Percentiles rank a stretch among this genome's conserved stretches.
Evolutionary conservation across 2,329 filamentous ascomycete species (phyloP).

Genomic region (Cladophialophora immunda): DNA sequence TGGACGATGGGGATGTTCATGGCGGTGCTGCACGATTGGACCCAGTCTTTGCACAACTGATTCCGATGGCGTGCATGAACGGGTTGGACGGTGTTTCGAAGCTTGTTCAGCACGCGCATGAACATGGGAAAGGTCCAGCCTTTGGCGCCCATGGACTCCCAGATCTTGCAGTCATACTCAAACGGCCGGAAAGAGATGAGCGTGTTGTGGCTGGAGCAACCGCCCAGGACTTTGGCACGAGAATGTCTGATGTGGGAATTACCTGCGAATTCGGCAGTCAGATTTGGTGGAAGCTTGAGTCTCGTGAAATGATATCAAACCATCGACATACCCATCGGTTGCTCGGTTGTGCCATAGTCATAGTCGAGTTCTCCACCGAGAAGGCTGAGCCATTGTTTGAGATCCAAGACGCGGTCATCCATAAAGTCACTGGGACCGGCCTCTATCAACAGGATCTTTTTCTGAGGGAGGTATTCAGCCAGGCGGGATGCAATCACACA

Average conservation of each 20-base stretch:
- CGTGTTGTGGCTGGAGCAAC: constrained; percentile 93
- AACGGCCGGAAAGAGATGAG: constrained; percentile 93
- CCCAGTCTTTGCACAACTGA: constrained; percentile 91
- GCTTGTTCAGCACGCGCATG: constrained; percentile 80
- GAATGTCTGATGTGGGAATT: constrained; percentile 94
- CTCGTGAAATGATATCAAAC: neutral
- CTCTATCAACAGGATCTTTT: constrained; percentile 83
- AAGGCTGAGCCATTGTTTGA: constrained; percentile 86
- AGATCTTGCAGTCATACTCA: constrained; percentile 84
- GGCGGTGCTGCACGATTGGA: constrained; percentile 79
- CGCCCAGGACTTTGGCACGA: constrained; percentile 88
- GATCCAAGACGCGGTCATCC: constrained; percentile 83
- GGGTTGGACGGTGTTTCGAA: constrained; percentile 89
- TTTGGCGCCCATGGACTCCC: constrained; percentile 81
- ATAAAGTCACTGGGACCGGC: constrained; percentile 88
- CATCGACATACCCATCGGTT: constrained; percentile 71
- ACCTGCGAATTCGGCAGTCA: constrained; percentile 56
- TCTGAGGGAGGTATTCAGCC: constrained; percentile 82
- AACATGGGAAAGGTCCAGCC: constrained; percentile 90
- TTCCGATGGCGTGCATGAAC: constrained; percentile 86
- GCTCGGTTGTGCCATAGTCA: constrained; percentile 87
- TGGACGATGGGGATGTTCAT: constrained; percentile 81
- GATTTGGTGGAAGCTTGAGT: neutral
- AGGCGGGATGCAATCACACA: constrained; percentile 84
- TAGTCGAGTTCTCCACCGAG: constrained; percentile 90